A percentile compares a stretch with the other conserved stretches of the same genome.
Evolutionary conservation across 1,284 basidiomycete genomes (phyloP).

Genomic region (Crucibulum cyathiforme): DNA sequence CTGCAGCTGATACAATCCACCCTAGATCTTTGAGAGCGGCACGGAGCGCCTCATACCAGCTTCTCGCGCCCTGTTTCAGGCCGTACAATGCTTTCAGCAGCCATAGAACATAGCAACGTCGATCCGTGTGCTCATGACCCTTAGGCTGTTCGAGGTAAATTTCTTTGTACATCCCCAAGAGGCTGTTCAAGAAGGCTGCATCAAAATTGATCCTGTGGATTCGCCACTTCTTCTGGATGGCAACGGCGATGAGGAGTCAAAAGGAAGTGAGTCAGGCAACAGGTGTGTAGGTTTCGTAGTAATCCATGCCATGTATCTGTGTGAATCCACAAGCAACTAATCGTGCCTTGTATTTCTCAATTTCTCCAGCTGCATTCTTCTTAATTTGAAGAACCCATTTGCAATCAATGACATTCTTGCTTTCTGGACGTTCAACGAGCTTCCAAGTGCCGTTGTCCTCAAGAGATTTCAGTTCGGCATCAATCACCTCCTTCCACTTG

Average conservation of each 20-base stretch:
- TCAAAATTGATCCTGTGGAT: neutral
- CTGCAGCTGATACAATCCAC: conserved; percentile 14
- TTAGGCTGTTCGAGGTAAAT: neutral
- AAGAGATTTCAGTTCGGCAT: conserved; percentile 10
- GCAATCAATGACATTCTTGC: conserved; percentile 17
- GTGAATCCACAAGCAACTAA: conserved; percentile 4
- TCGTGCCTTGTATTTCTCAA: conserved; percentile 12
- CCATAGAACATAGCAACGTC: neutral
- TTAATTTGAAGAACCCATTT: conserved; percentile 24
- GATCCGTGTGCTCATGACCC: neutral
- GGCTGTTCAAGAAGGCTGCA: neutral
- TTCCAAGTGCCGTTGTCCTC: conserved; percentile 12
- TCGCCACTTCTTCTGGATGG: neutral
- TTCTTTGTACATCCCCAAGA: neutral
- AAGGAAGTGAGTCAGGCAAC: neutral
- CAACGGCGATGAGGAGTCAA: neutral
- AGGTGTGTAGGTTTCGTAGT: neutral
- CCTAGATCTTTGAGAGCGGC: conserved; percentile 9
- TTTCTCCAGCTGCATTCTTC: conserved; percentile 12
- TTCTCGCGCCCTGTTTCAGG: conserved; percentile 16
- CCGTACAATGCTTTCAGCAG: conserved; percentile 15
- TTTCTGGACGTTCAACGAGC: conserved; percentile 10
- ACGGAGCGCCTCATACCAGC: conserved; percentile 13
- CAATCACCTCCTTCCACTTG: conserved; percentile 12
- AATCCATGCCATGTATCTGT: conserved; percentile 1